phyloP scores from a whole-genome alignment of 2,329 filamentous ascomycete genomes.

The Hirsutella minnesotensis region DNA sequence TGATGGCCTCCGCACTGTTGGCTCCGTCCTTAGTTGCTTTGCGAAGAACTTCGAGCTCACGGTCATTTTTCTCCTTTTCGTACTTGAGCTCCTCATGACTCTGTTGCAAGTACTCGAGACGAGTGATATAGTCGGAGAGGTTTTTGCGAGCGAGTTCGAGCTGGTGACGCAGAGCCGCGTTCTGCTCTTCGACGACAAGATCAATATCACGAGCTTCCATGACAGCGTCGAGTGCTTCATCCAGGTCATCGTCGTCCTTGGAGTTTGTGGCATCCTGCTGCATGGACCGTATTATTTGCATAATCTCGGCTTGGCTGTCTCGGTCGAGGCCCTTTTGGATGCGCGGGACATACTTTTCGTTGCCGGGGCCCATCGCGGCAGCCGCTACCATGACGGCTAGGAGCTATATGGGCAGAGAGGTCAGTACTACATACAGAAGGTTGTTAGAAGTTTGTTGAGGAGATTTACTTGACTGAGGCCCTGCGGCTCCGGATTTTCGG shows the following conservation, averaged over 20 bases:
- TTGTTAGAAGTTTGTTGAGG: not conserved
- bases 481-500: slow-evolving; percentile 41
- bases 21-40: slow-evolving; percentile 39
- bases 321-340: slow-evolving; percentile 30
- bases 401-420: slow-evolving; percentile 25
- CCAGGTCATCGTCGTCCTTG: slow-evolving; percentile 24
- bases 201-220: slow-evolving; percentile 39
- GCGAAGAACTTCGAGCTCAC: slow-evolving; percentile 37
- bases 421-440: not conserved
- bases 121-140: slow-evolving; percentile 45
- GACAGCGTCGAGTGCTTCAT: slow-evolving; percentile 26
- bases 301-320: slow-evolving; percentile 30
- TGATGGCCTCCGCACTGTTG: slow-evolving; percentile 38
- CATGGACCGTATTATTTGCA: slow-evolving; percentile 31
- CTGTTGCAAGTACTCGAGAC: slow-evolving; percentile 47
- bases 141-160: slow-evolving; percentile 42
- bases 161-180: slow-evolving; percentile 36
- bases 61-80: slow-evolving; percentile 46
- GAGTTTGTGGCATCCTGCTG: slow-evolving; percentile 24
- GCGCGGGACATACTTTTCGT: slow-evolving; percentile 37
- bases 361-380: slow-evolving; percentile 48
- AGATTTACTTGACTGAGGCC: slow-evolving; percentile 39
- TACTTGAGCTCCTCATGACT: slow-evolving; percentile 55
- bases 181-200: slow-evolving; percentile 44
- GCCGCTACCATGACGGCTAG: slow-evolving; percentile 49